Base-by-base conservation (phyloP, 805 yeast genomes). In the Jamesozyma hellenica region DNA sequence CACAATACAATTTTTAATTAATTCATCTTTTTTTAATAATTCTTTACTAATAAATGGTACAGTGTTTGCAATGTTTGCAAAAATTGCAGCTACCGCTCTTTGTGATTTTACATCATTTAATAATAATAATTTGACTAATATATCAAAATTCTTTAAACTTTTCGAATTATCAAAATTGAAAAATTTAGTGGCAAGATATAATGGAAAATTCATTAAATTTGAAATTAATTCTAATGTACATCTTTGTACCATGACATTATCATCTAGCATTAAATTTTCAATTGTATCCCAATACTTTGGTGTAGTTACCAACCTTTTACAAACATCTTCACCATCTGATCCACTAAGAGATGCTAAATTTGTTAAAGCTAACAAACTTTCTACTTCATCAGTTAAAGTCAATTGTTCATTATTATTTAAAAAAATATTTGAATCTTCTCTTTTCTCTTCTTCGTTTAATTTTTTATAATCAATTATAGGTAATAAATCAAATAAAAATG, bases 151-250 rank as follows among this genome's bases (percentile, higher is more conserved):
- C 38, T 53, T 57, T 31, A 56, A 53, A 40, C 68, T 62, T 6
- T 50, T 46, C 18, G 56, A 52, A 11, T 55, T 55, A 10, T 63
- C 70, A 13, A 74, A 64, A 48, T 79, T 76, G 63, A 82, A 82
- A 48, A 81, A 70, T 43, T 74, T 73, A 1, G 47, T 58, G 1
- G 74, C 77, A 27, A 75, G 57, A 41, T 55, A 50, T 14, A 53
- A 15, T 18, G 64, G 61, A 37, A 60, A 58, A 32, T 61, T 63
- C 51, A 77, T 69, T 35, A 82, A 54, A 52, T 82, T 82, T 43
- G 81, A 72, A 9, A 80, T 56, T 14, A 82, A 67, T 50, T 82
- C 87, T 58, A 82, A 65, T 0, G 78, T 48, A 0, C 84, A 75
- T 36, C 74, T 63, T 52, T 79, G 84, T 3, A 82, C 55, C 39